Evolutionary conservation across 78 protist species (phyloP).

Genomic region (Chrysochromulina tobinii): DNA sequence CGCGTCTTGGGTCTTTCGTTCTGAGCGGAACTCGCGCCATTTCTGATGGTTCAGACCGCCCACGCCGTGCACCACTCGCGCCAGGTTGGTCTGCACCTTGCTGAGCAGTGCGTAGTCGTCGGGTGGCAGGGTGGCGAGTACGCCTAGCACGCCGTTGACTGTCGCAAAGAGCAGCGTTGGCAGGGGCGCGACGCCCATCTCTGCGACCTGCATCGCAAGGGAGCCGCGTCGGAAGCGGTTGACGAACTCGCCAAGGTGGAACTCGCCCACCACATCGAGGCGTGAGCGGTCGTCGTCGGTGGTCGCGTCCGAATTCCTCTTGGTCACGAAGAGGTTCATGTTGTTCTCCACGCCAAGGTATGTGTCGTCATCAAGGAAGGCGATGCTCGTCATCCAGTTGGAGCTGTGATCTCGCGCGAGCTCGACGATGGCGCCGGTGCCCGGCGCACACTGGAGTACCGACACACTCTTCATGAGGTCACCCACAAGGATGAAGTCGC

Average conservation of each 20-base stretch:
- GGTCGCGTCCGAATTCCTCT: constrained; percentile 65
- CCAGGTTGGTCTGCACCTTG: constrained; percentile 31
- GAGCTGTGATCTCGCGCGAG: constrained; percentile 58
- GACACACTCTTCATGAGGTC: constrained; percentile 83
- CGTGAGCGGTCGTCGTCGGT: constrained; percentile 73
- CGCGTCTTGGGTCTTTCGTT: constrained; percentile 41
- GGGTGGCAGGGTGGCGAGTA: constrained; percentile 27
- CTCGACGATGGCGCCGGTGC: neutral
- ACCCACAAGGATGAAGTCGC: constrained; percentile 87
- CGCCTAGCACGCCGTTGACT: constrained; percentile 83
- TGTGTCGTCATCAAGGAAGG: constrained; percentile 76
- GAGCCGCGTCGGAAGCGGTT: constrained; percentile 59
- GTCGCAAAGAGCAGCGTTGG: constrained; percentile 70
- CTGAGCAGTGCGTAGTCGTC: constrained; percentile 41
- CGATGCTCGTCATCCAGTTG: constrained; percentile 71
- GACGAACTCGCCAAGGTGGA: constrained; percentile 80
- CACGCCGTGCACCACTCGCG: constrained; percentile 64
- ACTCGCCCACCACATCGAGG: constrained; percentile 69
- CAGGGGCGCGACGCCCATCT: neutral
- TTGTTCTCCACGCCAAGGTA: constrained; percentile 78
- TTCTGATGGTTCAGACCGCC: constrained; percentile 72
- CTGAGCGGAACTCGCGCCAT: constrained; percentile 69
- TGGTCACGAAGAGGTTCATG: constrained; percentile 44
- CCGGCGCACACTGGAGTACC: constrained; percentile 45
- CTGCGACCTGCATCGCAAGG: neutral